Evolutionary conservation across 768 basidiomycete genomes (phyloP).

Genomic region (Phaffia tasmanica): DNA sequence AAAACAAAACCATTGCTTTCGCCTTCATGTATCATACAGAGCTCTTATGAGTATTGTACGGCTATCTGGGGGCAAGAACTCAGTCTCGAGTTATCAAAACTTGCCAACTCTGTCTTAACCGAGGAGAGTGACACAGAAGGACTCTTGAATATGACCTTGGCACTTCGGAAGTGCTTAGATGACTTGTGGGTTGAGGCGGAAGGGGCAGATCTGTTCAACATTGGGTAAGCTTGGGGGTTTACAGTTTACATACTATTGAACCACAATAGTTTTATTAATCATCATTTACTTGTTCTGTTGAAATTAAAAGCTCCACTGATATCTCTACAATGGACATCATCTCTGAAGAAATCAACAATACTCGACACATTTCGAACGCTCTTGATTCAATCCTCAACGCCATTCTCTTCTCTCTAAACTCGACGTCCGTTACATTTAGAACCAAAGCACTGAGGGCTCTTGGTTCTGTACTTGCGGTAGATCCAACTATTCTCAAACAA

Average conservation of each 20-base stretch:
- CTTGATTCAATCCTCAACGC: slow-evolving; percentile 74
- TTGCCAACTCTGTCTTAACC: slow-evolving; percentile 2
- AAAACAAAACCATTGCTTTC: not conserved
- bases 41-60: slow-evolving; percentile 68
- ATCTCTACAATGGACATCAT: slow-evolving; percentile 3
- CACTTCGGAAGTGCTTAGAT: slow-evolving; percentile 37
- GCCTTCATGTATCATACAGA: slow-evolving; percentile 43
- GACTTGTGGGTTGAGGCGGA: slow-evolving; percentile 60
- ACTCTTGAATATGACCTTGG: slow-evolving; percentile 34
- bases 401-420: slow-evolving; percentile 67
- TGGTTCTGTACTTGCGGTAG: slow-evolving; percentile 78
- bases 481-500: slow-evolving; percentile 64
- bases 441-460: slow-evolving; percentile 86
- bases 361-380: slow-evolving; percentile 37
- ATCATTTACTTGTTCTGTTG: not conserved
- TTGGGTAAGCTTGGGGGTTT: slow-evolving; percentile 47
- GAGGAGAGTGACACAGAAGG: not conserved
- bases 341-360: slow-evolving; percentile 17
- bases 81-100: slow-evolving; percentile 37
- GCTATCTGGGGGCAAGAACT: slow-evolving; percentile 75
- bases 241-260: not conserved
- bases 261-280: not conserved
- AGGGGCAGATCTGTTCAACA: slow-evolving; percentile 64
- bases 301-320: not conserved
- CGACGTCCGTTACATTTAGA: slow-evolving; percentile 77